phyloP scores from a whole-genome alignment of 2,329 filamentous ascomycete genomes.

The Calonectria honghensis region DNA sequence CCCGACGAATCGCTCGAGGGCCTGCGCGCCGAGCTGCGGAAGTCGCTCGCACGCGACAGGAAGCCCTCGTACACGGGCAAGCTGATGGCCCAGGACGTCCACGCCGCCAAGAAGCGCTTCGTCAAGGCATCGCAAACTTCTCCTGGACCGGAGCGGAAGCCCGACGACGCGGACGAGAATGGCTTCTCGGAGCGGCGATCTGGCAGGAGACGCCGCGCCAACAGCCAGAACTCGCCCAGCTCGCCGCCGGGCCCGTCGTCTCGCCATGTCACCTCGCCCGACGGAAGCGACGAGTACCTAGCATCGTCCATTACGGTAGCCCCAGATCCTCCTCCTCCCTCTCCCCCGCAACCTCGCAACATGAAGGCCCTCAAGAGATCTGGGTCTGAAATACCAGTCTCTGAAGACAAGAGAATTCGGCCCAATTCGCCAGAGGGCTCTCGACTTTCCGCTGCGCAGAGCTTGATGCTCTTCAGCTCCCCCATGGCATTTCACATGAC shows the following conservation, averaged over 20 bases:
- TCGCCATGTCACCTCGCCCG: conserved; percentile 47
- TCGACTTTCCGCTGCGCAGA: conserved; percentile 55
- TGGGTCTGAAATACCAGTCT: conserved; percentile 44
- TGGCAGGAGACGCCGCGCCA: conserved; percentile 47
- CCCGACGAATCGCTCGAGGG: conserved; percentile 53
- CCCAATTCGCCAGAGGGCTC: conserved; percentile 54
- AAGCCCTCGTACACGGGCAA: conserved; percentile 56
- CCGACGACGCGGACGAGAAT: conserved; percentile 47
- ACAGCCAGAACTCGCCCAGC: conserved; percentile 48
- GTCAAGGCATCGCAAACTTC: conserved; percentile 50
- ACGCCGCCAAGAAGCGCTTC: conserved; percentile 56
- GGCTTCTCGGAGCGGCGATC: conserved; percentile 47
- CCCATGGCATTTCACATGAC: conserved; percentile 57
- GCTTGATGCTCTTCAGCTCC: conserved; percentile 56
- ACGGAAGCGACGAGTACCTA: conserved; percentile 53
- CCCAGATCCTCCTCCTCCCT: conserved; percentile 49
- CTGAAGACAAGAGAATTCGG: conserved; percentile 51
- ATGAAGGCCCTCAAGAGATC: conserved; percentile 51
- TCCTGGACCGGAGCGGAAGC: conserved; percentile 44
- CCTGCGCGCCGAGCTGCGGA: conserved; percentile 52
- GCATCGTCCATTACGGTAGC: conserved; percentile 54
- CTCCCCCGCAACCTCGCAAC: conserved; percentile 51
- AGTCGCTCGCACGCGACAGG: conserved; percentile 54
- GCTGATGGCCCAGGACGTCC: conserved; percentile 56
- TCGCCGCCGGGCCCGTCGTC: conserved; percentile 47